Evolutionary conservation across 495 filamentous ascomycete genomes (phyloP), one percentile per base, ranked within the genome.

Genomic region (Penicillium egyptiacum): DNA sequence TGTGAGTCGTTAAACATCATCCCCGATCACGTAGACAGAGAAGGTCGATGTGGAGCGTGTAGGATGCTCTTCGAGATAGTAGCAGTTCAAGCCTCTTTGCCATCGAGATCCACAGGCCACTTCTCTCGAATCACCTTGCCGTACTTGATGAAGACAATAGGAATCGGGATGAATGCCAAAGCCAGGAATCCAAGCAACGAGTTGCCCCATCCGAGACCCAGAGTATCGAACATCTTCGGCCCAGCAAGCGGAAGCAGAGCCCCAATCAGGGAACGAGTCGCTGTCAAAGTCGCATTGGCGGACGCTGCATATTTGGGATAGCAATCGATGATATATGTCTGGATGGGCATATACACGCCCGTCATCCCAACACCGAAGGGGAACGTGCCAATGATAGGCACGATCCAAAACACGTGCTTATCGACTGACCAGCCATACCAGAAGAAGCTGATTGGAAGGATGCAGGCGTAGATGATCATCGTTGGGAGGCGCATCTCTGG

Each of bases 401-500:
- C 61, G n/a, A 72, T 64, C 70, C 70, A 74, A 39, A 64, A 62
- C 2, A 67, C 51, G 9, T 58, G 41, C 41, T 66, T 63, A 9
- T 69, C 60, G 16, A 60, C 62, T 8, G 64, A 40, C 70, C 70
- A 70, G 39, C 67, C 67, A 40, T 70, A 72, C 58, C 58, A 62
- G 55, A 74, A 67, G 30, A 72, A 65, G 46, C 70, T 72, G 23
- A 62, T 53, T 11, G 70, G 70, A 3, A 74, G 19, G 41, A 77
- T 59, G 5, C 85, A 54, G 0, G 82, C 73, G 17, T 80, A 83
- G 10, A 84, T 77, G 41, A 86, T 66, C 78, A 87, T 85, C 16
- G 83, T 72, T 0, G 85, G 86, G 0, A 88, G 79, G n/a, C 88
- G 79, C 76, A 85, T 81, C 63, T 86, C 83, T 0, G 85, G 84